These are phyloP conservation scores for Kondoa subrosea DNA, from an alignment of 768 basidiomycete species.

Conservation along the genomic window DNA sequence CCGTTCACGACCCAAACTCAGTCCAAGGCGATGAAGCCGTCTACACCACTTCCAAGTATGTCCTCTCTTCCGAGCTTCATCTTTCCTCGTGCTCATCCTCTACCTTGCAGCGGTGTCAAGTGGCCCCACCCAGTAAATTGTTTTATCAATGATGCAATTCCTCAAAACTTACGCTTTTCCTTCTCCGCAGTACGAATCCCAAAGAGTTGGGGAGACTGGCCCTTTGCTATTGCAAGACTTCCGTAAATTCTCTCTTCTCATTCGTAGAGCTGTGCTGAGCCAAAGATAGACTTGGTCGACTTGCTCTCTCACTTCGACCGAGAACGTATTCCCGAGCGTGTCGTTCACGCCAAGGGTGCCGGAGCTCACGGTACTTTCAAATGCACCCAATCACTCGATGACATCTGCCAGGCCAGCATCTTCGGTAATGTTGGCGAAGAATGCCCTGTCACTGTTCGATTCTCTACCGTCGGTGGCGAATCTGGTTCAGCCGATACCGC, in stretches of 20 bases:
- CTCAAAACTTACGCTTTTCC: neutral
- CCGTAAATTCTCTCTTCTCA: neutral
- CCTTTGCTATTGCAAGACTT: conserved; percentile 70
- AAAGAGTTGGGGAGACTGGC: conserved; percentile 55
- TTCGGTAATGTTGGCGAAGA: conserved; percentile 33
- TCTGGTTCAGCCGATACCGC: conserved; percentile 36
- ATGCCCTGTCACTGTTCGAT: conserved; percentile 27
- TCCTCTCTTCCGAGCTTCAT: too few relatives aligned
- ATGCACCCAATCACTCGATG: conserved; percentile 33
- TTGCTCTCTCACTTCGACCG: conserved; percentile 56
- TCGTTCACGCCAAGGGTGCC: conserved; percentile 78
- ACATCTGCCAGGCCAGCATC: conserved; percentile 34
- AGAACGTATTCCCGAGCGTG: conserved; percentile 35
- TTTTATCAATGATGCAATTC: neutral
- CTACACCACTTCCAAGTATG: neutral
- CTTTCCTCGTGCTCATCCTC: too few relatives aligned
- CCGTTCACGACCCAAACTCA: neutral
- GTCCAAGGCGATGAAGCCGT: neutral
- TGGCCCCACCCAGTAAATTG: neutral
- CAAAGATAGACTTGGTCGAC: conserved; percentile 68
- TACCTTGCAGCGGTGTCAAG: neutral
- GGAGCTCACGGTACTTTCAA: conserved; percentile 37
- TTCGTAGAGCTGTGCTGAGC: conserved; percentile 36
- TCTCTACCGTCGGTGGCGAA: conserved; percentile 37
- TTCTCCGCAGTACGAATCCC: conserved; percentile 24